Evolutionary conservation across 495 filamentous ascomycete species (phyloP).

Genomic region (Saxophila tyrrhenica): DNA sequence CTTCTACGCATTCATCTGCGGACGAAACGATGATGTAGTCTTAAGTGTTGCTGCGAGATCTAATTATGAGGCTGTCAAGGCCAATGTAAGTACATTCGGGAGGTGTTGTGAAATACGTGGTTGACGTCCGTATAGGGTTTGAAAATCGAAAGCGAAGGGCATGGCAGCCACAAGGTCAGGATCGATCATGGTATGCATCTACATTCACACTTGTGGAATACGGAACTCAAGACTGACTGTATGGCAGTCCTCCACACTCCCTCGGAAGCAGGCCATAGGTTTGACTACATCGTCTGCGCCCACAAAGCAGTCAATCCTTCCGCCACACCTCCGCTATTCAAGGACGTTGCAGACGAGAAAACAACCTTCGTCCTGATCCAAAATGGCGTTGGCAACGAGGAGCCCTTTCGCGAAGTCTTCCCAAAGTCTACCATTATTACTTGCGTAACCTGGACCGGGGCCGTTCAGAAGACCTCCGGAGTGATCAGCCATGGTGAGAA

Average conservation of each 20-base stretch:
- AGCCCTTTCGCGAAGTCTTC: slow-evolving; percentile 25
- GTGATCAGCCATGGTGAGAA: slow-evolving; percentile 35
- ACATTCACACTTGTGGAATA: not conserved
- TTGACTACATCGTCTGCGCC: slow-evolving; percentile 40
- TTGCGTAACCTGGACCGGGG: slow-evolving; percentile 41
- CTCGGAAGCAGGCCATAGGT: slow-evolving; percentile 29
- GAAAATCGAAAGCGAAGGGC: slow-evolving; percentile 35
- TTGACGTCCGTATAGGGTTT: slow-evolving; percentile 26
- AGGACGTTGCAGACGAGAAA: slow-evolving; percentile 28
- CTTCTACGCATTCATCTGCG: slow-evolving; percentile 31
- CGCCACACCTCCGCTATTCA: slow-evolving; percentile 27
- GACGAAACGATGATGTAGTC: slow-evolving; percentile 31
- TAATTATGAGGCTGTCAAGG: slow-evolving; percentile 38
- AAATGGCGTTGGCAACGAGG: slow-evolving; percentile 33
- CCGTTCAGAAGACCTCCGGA: slow-evolving; percentile 36
- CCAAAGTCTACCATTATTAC: slow-evolving; percentile 25
- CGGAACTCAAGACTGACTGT: not conserved
- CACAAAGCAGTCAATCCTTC: slow-evolving; percentile 41
- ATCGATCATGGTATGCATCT: slow-evolving; percentile 32
- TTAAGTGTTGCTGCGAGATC: slow-evolving; percentile 44
- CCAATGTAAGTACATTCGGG: slow-evolving; percentile 17
- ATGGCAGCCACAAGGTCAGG: slow-evolving; percentile 35
- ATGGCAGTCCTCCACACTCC: slow-evolving; percentile 32
- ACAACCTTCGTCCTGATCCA: slow-evolving; percentile 29
- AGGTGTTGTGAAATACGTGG: not conserved